Base-by-base conservation (phyloP, 108 stramenopile species). In the Cyclotella cryptica region DNA sequence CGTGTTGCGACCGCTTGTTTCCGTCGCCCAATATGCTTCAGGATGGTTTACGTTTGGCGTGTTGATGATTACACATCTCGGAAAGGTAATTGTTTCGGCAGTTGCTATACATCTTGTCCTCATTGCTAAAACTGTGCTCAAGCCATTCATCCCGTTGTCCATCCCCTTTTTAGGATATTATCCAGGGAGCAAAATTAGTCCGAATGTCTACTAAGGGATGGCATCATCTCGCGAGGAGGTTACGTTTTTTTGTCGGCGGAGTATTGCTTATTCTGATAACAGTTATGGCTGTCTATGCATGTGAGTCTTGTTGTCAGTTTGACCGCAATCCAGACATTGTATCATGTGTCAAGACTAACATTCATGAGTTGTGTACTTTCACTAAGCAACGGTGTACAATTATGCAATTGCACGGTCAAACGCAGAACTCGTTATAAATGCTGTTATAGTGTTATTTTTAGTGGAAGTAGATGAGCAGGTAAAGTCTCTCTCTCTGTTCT, bases 381-480 rank as follows among this genome's bases (percentile, higher is more conserved):
- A 35, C 35, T 5, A 35, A 35, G 35, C 60, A 21, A 29, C 60
- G 14, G 44, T 75, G 10, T 75, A 75, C 55, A 75, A 68, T 49
- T 11, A 44, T 44, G 75, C 75, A 40, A 75, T 68, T 35, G 65
- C 75, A 18, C 35, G 44, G 19, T 55, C 66, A 17, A 60, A 75
- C 28, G 40, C 75, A 39, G 75, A 75, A 17, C 24, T 75, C 15
- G 66, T 75, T 18, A 42, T 46, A n/a, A 75, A 75, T 62, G 65
- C 66, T 46, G 75, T 75, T 14, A 68, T 75, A n/a, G 24, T 75
- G 27, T 49, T 75, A 24, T 75, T 62, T 68, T 21, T 75, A 9
- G 49, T 52, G 0, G 66, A 75, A 10, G 53, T 75, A 40, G 75
- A 75, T 65, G 75, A 75, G 75, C 53, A 68, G n/a, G 5, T 66